Base-by-base conservation (phyloP, 169 alveolate species). In the Cryptosporidium felis region DNA sequence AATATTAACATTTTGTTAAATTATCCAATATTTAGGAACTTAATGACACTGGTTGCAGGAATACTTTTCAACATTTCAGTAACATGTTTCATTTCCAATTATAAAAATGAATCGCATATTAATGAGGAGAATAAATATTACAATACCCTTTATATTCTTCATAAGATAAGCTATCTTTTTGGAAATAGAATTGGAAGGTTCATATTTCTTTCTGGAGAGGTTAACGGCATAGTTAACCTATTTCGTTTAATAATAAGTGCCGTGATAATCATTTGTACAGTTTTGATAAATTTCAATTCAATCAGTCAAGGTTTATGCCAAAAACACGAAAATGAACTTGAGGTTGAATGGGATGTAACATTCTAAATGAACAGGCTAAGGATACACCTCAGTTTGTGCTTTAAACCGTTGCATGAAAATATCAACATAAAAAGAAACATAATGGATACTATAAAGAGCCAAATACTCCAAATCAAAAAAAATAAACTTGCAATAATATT, bases 281-380 rank as follows among this genome's bases (percentile, higher is more conserved):
- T 65, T 30, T 46, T 26, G 6, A 45, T 65, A 41, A 12, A 65
- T 65, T 45, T 32, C 21, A 46, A 46, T 47, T 23, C 34, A 12
- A 30, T 8, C 23, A n/a, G n/a, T n/a, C n/a, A n/a, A n/a, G n/a
- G n/a, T n/a, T n/a, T n/a, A n/a, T n/a, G n/a, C n/a, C n/a, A n/a
- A n/a, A n/a, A n/a, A n/a, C 81, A 28, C 4, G 81, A 45, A 21
- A 47, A 14, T 8, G 51, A 16, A 28, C 40, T 53, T 0, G 81
- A 65, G 28, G 28, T 65, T 26, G 81, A 65, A 30, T 65, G 81
- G 81, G 81, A 65, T 44, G 81, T 65, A 23, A 44, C 34, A 26
- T 65, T 46, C n/a, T 65, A 65, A 34, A 23, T 74, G n/a, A 23
- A 23, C 38, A 2, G 18, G 1, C 58, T 32, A 18, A 2, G 5